Base-by-base conservation (phyloP, 2,329 filamentous ascomycete species). In the Xylariales sp. region DNA sequence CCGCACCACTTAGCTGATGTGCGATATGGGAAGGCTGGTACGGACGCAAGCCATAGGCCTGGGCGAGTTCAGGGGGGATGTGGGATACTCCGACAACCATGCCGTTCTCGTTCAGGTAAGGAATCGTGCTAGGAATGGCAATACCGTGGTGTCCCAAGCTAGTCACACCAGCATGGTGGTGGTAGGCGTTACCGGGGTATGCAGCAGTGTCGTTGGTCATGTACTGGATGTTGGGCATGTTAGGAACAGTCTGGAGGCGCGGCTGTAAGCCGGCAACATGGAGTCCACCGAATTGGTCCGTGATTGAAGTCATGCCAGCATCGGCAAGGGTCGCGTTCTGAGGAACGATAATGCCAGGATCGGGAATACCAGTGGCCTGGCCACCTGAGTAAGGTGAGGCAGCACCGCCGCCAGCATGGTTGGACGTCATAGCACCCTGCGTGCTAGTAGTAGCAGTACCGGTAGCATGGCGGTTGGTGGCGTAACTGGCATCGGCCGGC, bases 261-360 rank as follows among this genome's bases (percentile, higher is more conserved):
- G 52, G 35, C n/a, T n/a, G n/a, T n/a, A n/a, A n/a, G 43, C 54
- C 52, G 44, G 60, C 53, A 44, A 68, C 57, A 38, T 54, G 61
- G 33, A 62, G 55, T 34, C 55, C 55, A 31, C 58, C 51, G 36
- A 68, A 51, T 41, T 58, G 56, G 36, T 51, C 51, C 20, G 57
- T 43, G 31, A 62, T 39, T 27, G 54, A 45, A 24, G 48, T 53
- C 49, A 61, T 57, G 18, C 51, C 50, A 20, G 42, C 29, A 18
- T 58, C 57, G 24, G 48, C 37, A 31, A 50, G 27, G n/a, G 41
- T 19, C 25, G 48, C 46, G 12, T 15, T 40, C 34, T 51, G 50
- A 8, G 8, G 24, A n/a, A 27, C n/a, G 33, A 41, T 37, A 37
- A 48, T 43, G 35, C 50, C 52, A 38, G 52, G 44, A 10, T 54